Conservation (phyloP, 2,329 filamentous ascomycete genomes). For the Nemania sp. region DNA sequence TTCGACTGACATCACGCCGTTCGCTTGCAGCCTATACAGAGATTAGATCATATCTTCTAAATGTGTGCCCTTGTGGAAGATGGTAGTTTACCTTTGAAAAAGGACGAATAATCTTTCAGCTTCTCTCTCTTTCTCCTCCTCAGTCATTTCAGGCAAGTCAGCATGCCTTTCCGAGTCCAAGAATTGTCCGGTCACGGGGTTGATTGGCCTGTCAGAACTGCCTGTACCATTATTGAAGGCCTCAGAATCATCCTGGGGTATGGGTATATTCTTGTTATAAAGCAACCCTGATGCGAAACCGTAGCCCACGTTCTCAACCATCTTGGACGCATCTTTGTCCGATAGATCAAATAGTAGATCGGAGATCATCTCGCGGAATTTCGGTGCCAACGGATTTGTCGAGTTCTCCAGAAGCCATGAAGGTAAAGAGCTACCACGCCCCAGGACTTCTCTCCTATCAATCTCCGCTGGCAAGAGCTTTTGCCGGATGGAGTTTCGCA, state of each 20-base stretch:
- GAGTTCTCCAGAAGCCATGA: slow-evolving; percentile 78
- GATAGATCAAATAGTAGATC: slow-evolving; percentile 86
- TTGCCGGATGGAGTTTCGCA: slow-evolving; percentile 64
- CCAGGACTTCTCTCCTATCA: slow-evolving; percentile 77
- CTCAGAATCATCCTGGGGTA: slow-evolving; percentile 69
- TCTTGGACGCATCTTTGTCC: slow-evolving; percentile 74
- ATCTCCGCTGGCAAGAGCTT: slow-evolving; percentile 74
- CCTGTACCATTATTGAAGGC: slow-evolving; percentile 45
- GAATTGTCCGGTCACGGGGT: slow-evolving; percentile 86
- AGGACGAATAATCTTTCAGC: slow-evolving; percentile 87
- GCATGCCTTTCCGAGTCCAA: slow-evolving; percentile 66
- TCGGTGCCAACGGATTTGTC: slow-evolving; percentile 70
- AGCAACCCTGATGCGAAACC: slow-evolving; percentile 91
- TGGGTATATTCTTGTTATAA: slow-evolving; percentile 77
- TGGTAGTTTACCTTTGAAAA: slow-evolving; percentile 73
- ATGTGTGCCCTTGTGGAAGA: not conserved
- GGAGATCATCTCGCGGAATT: slow-evolving; percentile 74
- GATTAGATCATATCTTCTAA: slow-evolving; percentile 23
- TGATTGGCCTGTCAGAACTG: slow-evolving; percentile 54
- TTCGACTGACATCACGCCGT: slow-evolving; percentile 66
- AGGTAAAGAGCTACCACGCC: slow-evolving; percentile 72
- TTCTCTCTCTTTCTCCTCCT: slow-evolving; percentile 89
- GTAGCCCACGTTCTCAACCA: slow-evolving; percentile 91
- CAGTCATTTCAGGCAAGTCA: slow-evolving; percentile 73
- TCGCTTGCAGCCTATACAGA: slow-evolving; percentile 35